Evolutionary conservation across 2,329 filamentous ascomycete genomes (phyloP), one percentile per base, ranked within the genome.

Genomic region (Calonectria ilicicola): DNA sequence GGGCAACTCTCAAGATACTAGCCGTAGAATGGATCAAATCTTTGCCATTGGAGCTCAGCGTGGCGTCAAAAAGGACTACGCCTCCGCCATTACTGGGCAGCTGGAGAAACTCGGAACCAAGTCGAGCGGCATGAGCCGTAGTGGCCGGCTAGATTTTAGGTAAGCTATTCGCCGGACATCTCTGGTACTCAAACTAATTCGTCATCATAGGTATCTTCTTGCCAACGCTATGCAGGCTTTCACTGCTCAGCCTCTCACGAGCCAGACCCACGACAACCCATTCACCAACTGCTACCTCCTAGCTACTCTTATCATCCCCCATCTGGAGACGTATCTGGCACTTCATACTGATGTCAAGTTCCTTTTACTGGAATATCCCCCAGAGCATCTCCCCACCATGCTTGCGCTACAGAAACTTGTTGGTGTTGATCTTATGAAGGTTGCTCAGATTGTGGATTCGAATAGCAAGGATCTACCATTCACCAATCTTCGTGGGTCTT

Each of bases 161-260:
- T 91, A 83, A 72, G 85, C 56, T 17, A 21, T 38, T 12, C n/a
- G 14, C 29, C 12, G 10, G 21, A 29, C 56, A 21, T 6, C 12
- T 17, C 46, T 6, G 6, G 40, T n/a, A 26, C 6, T 27, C 6
- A 4, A 8, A 19, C 76, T 73, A 74, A 75, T 56, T 14, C 19
- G 49, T 1, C 19, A 51, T 1, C 5, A 17, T 47, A 92, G 91
- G 74, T 92, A 91, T 75, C 85, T 93, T 63, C 88, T 92, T 67
- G 87, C 87, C 75, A 91, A 87, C 74, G 89, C 89, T 5, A 90
- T 92, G 87, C 90, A 92, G 79, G 84, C 86, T 0, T 89, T 89
- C 74, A 89, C 87, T 6, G 84, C 87, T 1, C 89, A 89, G 70
- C 86, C 86, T 1, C 81, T 89, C 9, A 79, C 86, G 4, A 86